Base-by-base conservation (phyloP, 352 stramenopile species). In the Blastocystis sp. region DNA sequence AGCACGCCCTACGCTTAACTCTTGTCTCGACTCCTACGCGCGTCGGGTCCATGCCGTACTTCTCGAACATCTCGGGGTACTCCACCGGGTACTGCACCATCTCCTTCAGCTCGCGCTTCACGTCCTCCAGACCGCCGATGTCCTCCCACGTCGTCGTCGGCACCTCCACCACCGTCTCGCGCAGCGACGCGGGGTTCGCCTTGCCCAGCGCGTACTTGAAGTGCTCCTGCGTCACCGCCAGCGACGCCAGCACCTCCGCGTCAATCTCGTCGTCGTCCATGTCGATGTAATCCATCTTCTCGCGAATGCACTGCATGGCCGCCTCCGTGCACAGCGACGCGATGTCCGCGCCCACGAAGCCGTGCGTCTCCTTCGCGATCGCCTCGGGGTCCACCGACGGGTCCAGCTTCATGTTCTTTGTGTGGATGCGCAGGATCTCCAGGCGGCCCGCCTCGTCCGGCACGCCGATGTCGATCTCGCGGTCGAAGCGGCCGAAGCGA, bases 261-360 rank as follows among this genome's bases (percentile, higher is more conserved):
- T 99, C 97, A 91, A 99, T 99, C 69, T 93, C 95, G 87, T 99
- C 97, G 79, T 99, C 96, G 89, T 99, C 97, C 91, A 99, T 99
- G 91, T 99, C 97, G 90, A 99, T 99, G 76, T 99, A 93, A 91
- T 99, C 97, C 97, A 99, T 99, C 93, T 99, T 99, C 91, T 99
- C 96, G 54, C 97, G 93, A 88, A 99, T 99, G 90, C 97, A 99
- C 92, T 99, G 90, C 90, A 92, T 91, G 21, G 90, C 90, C 42
- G 94, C 94, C 91, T 99, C 97, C 28, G 96, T 99, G 92, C 96
- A 99, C 57, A 99, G 92, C 9, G 96, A 95, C 38, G 96, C 96
- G 92, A 99, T 98, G 94, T 99, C 97, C 14, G 97, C 96, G 89
- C 97, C 97, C 24, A 99, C 96, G 90, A 99, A 99, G 89, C 97